Evolutionary conservation across 306 rosid species (phyloP).

Genomic region (Canavalia gladiata): DNA sequence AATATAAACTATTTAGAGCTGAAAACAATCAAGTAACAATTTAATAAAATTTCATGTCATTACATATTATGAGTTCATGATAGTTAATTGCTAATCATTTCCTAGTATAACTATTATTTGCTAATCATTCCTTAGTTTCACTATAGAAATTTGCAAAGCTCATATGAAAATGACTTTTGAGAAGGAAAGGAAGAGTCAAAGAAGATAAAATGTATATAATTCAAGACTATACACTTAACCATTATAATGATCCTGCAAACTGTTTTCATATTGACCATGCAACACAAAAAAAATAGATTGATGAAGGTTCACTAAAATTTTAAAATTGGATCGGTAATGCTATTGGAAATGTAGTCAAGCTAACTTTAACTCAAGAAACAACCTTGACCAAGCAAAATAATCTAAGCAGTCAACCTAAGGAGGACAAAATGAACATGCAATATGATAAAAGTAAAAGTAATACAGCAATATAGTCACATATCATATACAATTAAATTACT

Average conservation of each 20-base stretch:
- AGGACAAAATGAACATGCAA: neutral
- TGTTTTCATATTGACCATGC: neutral
- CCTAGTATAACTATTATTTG: neutral
- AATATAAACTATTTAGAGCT: constrained; percentile 24
- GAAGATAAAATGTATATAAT: constrained; percentile 16
- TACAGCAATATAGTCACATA: neutral
- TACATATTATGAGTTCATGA: neutral
- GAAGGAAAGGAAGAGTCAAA: constrained; percentile 20
- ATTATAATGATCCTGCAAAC: constrained; percentile 11
- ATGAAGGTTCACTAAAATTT: neutral
- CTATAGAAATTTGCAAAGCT: neutral
- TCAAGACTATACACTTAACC: constrained; percentile 1
- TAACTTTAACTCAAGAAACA: constrained; percentile 19
- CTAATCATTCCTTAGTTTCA: constrained; percentile 28
- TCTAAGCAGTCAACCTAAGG: constrained; percentile 10
- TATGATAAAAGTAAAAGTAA: neutral
- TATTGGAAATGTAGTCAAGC: constrained; percentile 5
- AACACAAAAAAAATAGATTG: constrained; percentile 2
- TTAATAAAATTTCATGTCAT: neutral
- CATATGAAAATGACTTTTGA: neutral
- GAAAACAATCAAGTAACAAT: constrained; percentile 35
- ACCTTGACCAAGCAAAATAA: neutral
- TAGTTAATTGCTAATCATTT: constrained; percentile 3
- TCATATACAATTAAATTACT: constrained; percentile 11
- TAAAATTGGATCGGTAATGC: neutral